Conservation (phyloP, 371 early-diverging fungal species). For the Mucor lusitanicus region DNA sequence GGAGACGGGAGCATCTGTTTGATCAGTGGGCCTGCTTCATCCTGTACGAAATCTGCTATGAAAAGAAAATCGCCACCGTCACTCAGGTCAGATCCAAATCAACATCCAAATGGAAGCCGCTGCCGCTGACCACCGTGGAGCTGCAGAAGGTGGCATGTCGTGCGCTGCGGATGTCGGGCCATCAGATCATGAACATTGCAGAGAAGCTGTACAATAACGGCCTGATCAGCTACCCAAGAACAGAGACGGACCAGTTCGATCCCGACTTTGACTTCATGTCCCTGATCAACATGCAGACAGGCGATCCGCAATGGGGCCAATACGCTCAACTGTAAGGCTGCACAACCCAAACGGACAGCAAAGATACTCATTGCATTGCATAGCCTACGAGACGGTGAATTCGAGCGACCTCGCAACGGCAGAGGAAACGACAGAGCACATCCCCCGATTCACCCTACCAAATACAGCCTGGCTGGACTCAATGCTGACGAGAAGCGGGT, state of each 20-base stretch:
- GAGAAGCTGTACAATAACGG: slow-evolving; percentile 88
- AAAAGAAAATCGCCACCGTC: slow-evolving; percentile 64
- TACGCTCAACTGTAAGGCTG: slow-evolving; percentile 63
- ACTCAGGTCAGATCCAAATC: slow-evolving; percentile 60
- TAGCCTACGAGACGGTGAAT: slow-evolving; percentile 75
- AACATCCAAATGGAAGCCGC: slow-evolving; percentile 86
- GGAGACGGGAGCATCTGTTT: slow-evolving; percentile 80
- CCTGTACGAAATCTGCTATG: slow-evolving; percentile 75
- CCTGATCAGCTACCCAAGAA: slow-evolving; percentile 98
- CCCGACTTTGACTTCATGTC: slow-evolving; percentile 71
- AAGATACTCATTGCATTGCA: neutral
- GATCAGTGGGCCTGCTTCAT: slow-evolving; percentile 71
- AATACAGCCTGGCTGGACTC: slow-evolving; percentile 51
- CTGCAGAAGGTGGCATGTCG: slow-evolving; percentile 87
- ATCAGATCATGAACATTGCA: slow-evolving; percentile 88
- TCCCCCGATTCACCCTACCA: slow-evolving; percentile 99
- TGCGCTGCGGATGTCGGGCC: slow-evolving; percentile 76
- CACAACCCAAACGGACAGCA: neutral
- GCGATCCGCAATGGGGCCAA: slow-evolving; percentile 64
- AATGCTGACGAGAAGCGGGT: slow-evolving; percentile 75
- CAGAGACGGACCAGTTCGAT: slow-evolving; percentile 98
- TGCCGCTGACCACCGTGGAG: slow-evolving; percentile 96
- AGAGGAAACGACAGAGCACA: slow-evolving; percentile 98
- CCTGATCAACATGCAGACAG: slow-evolving; percentile 68
- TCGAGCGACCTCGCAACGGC: slow-evolving; percentile 86